Evolutionary conservation across 305 asterid species (phyloP).

Genomic region (Solanum aculeatissimum): DNA sequence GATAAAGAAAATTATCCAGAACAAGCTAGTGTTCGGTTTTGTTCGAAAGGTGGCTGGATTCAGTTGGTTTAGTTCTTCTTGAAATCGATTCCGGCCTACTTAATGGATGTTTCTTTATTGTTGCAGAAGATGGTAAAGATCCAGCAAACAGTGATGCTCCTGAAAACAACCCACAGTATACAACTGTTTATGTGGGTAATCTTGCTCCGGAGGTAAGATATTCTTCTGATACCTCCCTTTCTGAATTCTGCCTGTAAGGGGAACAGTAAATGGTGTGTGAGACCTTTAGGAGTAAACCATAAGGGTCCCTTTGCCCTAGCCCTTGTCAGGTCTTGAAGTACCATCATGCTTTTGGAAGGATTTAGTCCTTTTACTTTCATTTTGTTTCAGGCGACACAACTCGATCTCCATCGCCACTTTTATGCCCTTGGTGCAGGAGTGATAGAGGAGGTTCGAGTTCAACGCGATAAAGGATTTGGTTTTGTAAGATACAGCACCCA

Average conservation of each 20-base stretch:
- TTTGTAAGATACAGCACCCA: conserved; percentile 86
- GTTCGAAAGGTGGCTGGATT: background rate
- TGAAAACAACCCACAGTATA: conserved; percentile 80
- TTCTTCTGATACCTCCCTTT: background rate
- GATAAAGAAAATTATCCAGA: background rate
- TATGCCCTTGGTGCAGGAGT: conserved; percentile 86
- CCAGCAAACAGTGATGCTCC: conserved; percentile 66
- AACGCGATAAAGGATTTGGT: conserved; percentile 93
- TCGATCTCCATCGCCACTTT: conserved; percentile 81
- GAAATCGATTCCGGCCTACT: background rate
- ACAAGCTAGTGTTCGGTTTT: background rate
- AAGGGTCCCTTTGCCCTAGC: background rate
- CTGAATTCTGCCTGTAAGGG: background rate
- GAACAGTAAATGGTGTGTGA: background rate
- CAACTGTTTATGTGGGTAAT: conserved; percentile 92
- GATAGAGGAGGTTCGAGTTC: conserved; percentile 82
- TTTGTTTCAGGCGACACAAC: conserved; percentile 54
- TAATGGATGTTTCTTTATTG: background rate
- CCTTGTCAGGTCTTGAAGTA: background rate
- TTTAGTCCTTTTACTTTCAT: background rate
- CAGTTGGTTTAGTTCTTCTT: background rate
- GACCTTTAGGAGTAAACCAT: background rate
- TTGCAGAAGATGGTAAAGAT: conserved; percentile 74
- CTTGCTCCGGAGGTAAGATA: conserved; percentile 80
- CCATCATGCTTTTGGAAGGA: background rate